Base-by-base conservation (phyloP, 2,329 filamentous ascomycete species). In the Cercospora canescens region DNA sequence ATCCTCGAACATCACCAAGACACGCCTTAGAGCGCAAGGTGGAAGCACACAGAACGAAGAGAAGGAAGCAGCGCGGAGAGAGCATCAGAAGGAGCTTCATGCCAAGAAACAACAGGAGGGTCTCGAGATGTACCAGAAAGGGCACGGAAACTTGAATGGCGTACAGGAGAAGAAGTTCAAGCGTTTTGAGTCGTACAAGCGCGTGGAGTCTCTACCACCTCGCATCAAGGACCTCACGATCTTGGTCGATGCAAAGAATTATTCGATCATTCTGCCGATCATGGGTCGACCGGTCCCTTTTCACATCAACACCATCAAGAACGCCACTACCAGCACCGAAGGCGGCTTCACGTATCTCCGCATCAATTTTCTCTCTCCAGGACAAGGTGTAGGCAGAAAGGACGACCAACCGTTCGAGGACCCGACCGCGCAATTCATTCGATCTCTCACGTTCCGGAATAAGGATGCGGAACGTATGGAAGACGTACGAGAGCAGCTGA, bases 351-450 rank as follows among this genome's bases (percentile, higher is more conserved):
- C 93, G 0, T 98, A 95, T 77, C 84, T 99, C 35, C 90, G 96
- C 70, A 94, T 99, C 84, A 99, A 99, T 81, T 97, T 99, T 78
- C 84, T 99, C 12, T 97, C 94, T 2, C 95, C 96, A 7, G 95
- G 95, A 58, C 95, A 99, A 79, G 95, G 95, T 84, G 95, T 99
- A 55, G 95, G 94, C 66, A 86, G 95, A 75, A 98, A 97, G 77
- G 95, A 99, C 75, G 95, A 99, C 70, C 94, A 97, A 59, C 95
- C 95, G 0, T 98, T 99, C 69, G 96, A 99, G 79, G 96, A 99
- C 78, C 91, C 94, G 7, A 91, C 91, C 1, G 95, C 95, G 6
- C 95, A 99, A 77, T 99, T 99, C 76, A 91, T 99, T 62, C 88
- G 96, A 73, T 98, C 94, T 77, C 83, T 99, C 79, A 99, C 96